phyloP scores from a whole-genome alignment of 1,139 yeast genomes.

The Geotrichum klebahnii region DNA sequence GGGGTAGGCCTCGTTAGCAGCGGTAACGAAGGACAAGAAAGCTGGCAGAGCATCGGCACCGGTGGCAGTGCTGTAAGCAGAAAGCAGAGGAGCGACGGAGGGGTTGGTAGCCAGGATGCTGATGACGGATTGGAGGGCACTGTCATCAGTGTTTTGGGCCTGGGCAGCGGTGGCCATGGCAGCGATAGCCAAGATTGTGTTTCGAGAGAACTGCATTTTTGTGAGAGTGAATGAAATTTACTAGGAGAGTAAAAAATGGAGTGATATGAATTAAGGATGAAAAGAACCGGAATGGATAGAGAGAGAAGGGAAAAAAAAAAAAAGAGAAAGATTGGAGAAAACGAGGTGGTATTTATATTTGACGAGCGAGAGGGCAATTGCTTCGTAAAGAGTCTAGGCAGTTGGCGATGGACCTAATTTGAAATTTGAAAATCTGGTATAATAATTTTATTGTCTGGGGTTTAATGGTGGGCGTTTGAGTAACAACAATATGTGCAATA shows the following conservation, averaged over 20 bases:
- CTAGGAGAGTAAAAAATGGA: neutral
- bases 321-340: too few species aligned
- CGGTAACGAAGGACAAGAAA: constrained; percentile 17
- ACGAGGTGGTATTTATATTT: too few species aligned
- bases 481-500: too few species aligned
- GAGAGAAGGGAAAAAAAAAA: too few species aligned
- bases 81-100: constrained; percentile 10
- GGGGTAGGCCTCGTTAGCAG: constrained; percentile 14
- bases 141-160: constrained; percentile 4
- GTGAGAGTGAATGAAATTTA: neutral
- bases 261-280: neutral
- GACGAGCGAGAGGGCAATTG: too few species aligned
- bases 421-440: too few species aligned
- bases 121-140: constrained; percentile 14
- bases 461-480: too few species aligned
- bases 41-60: constrained; percentile 20
- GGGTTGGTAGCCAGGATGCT: constrained; percentile 16
- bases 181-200: constrained; percentile 8
- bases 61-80: constrained; percentile 21
- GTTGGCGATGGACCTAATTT: too few species aligned
- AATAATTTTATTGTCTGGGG: too few species aligned
- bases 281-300: too few species aligned
- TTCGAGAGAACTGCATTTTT: constrained; percentile 12
- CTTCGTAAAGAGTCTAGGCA: too few species aligned
- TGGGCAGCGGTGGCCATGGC: constrained; percentile 8